Conservation (phyloP, 2,329 filamentous ascomycete genomes). For the Bretziella fagacearum region DNA sequence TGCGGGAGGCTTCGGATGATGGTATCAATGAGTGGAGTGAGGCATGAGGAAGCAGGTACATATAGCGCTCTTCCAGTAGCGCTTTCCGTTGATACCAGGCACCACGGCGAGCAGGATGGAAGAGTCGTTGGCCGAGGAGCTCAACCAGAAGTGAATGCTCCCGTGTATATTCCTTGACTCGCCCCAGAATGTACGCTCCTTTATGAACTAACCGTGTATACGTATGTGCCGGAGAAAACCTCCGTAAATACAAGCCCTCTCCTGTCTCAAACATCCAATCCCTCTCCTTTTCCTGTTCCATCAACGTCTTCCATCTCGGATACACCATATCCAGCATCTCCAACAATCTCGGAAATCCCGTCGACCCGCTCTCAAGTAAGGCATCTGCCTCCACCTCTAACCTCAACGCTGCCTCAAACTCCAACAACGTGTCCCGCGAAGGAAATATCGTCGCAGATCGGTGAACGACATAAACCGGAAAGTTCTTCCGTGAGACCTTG, state of each 20-base stretch:
- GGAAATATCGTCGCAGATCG: constrained; percentile 78
- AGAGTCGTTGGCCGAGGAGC: constrained; percentile 63
- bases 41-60: constrained; percentile 39
- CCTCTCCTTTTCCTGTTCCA: constrained; percentile 69
- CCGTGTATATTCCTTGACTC: constrained; percentile 60
- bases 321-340: constrained; percentile 58
- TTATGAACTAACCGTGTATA: constrained; percentile 92
- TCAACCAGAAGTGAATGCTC: constrained; percentile 62
- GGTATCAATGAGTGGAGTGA: constrained; percentile 21
- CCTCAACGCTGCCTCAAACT: constrained; percentile 76
- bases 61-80: constrained; percentile 86
- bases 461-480: constrained; percentile 79
- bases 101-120: constrained; percentile 70
- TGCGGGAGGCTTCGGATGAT: constrained; percentile 41
- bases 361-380: constrained; percentile 63
- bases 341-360: constrained; percentile 50
- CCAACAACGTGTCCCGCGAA: constrained; percentile 56
- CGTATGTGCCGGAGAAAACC: constrained; percentile 81
- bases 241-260: constrained; percentile 74
- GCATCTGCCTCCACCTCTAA: constrained; percentile 68
- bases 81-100: constrained; percentile 95
- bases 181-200: constrained; percentile 58
- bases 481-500: constrained; percentile 73
- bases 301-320: constrained; percentile 59
- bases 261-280: constrained; percentile 59